phyloP scores from a whole-genome alignment of 768 basidiomycete species.

The Chalciporus chontae region DNA sequence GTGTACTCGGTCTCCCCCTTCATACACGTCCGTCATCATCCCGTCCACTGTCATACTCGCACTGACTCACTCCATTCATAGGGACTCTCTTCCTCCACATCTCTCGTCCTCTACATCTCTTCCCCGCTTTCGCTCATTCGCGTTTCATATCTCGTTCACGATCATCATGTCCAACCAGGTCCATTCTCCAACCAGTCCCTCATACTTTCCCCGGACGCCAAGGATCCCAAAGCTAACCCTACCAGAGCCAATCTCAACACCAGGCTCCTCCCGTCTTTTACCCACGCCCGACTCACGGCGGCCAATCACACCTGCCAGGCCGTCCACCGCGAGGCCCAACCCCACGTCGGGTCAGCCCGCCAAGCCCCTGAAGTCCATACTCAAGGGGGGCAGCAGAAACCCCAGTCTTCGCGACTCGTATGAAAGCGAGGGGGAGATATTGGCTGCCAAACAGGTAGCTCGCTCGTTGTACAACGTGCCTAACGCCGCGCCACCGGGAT shows the following conservation, averaged over 20 bases:
- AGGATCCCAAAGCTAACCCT: constrained; percentile 16
- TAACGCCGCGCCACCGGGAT: constrained; percentile 19
- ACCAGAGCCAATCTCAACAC: constrained; percentile 8
- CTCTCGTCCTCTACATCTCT: neutral
- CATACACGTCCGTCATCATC: constrained; percentile 9
- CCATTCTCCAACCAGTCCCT: constrained; percentile 12
- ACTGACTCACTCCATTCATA: too few relatives aligned
- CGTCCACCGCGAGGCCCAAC: constrained; percentile 18
- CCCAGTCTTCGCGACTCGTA: constrained; percentile 19
- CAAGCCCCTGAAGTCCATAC: constrained; percentile 27
- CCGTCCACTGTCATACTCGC: too few relatives aligned
- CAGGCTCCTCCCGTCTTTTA: constrained; percentile 11
- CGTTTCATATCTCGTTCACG: constrained; percentile 22
- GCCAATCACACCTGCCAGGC: constrained; percentile 17
- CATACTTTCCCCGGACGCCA: constrained; percentile 21
- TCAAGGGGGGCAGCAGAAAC: constrained; percentile 27
- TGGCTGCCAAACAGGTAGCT: constrained; percentile 19
- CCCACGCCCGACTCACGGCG: constrained; percentile 16
- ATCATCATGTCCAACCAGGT: constrained; percentile 26
- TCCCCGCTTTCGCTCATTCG: constrained; percentile 14
- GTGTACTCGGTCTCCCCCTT: constrained; percentile 10
- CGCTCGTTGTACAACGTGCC: constrained; percentile 23
- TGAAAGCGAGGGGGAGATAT: constrained; percentile 29
- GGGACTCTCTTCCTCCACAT: too few relatives aligned
- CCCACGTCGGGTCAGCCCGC: constrained; percentile 21